Evolutionary conservation across 2,329 filamentous ascomycete species (phyloP).

Genomic region (Fusarium fujikuroi): DNA sequence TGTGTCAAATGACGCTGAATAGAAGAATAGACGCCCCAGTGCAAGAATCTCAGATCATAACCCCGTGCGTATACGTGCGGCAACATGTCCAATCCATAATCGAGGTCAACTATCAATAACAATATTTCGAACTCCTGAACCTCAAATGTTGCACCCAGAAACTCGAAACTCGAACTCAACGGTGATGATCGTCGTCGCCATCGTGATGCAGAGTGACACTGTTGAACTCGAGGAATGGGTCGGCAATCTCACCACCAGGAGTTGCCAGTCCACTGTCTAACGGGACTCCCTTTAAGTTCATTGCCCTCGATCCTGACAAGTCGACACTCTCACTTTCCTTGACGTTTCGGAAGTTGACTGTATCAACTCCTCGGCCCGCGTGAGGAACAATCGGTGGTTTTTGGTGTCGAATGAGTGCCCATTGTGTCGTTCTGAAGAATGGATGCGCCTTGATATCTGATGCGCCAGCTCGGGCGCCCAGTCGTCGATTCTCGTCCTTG

Average conservation of each 20-base stretch:
- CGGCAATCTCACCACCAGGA: conserved; percentile 81
- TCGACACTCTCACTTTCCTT: conserved; percentile 98
- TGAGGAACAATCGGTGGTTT: conserved; percentile 97
- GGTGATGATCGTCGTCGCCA: conserved; percentile 73
- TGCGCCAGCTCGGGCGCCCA: conserved; percentile 93
- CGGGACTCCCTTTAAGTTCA: conserved; percentile 78
- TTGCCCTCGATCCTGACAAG: conserved; percentile 69
- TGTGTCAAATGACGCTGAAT: conserved; percentile 39
- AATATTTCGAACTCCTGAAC: conserved; percentile 10
- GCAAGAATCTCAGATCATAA: conserved; percentile 41
- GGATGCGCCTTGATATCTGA: conserved; percentile 96
- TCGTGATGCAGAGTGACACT: conserved; percentile 97
- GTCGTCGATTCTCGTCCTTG: conserved; percentile 93
- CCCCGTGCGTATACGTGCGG: conserved; percentile 39
- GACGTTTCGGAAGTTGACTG: conserved; percentile 96
- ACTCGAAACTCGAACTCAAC: conserved; percentile 3
- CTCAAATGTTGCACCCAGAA: background rate
- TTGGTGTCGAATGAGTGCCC: conserved; percentile 96
- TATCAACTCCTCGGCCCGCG: conserved; percentile 89
- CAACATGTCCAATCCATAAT: conserved; percentile 28
- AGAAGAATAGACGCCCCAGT: conserved; percentile 37
- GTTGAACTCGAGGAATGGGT: conserved; percentile 99
- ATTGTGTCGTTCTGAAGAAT: conserved; percentile 96
- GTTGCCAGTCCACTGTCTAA: conserved; percentile 87
- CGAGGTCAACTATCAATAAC: conserved; percentile 10